Evolutionary conservation across 768 basidiomycete genomes (phyloP), one percentile per base, ranked within the genome.

Genomic region (Agrocybe chaxingu): DNA sequence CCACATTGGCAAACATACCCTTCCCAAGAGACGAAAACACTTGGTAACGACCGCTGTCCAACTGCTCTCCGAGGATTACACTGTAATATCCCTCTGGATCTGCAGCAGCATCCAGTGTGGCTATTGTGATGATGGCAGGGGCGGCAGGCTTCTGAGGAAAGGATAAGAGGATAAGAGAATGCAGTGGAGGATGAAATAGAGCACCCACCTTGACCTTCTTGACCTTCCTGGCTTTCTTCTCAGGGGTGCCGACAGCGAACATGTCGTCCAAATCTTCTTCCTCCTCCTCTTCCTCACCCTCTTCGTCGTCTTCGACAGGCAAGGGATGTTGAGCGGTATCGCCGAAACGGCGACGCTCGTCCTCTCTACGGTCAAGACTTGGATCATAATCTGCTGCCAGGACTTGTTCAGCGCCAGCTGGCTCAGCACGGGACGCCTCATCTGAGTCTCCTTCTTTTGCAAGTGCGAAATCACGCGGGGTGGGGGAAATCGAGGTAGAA

Each of bases 1-100:
- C 93, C 44, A 99, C 97, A 49, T 91, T 92, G 42, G 94, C 93
- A 66, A 98, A 99, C 96, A 99, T 99, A 42, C 97, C 97, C 66
- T 96, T 95, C 12, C 97, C 97, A n/a, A 98, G 76, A 42, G 83
- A 90, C 42, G 92, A 92, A 57, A 89, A 94, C 8, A 99, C 92
- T 65, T 97, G 92, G 64, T 98, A 99, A 37, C 89, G 81, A 4
- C 91, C 94, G 24, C 85, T 82, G 61, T 97, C 95, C 12, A 99
- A 76, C 52, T 92, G 85, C 69, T 99, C 97, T 39, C 96, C 97
- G 11, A 98, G 82, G 45, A 95, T 92, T 46, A 97, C 81, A 51
- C 84, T 84, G 64, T 98, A 99, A 66, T 98, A 98, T 0, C 97
- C 97, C 69, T 99, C 97, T 0, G 89, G 64, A 67, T 98, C 97